Evolutionary conservation across 2,329 filamentous ascomycete genomes (phyloP).

Genomic region (Cladosporium sphaerospermum): DNA sequence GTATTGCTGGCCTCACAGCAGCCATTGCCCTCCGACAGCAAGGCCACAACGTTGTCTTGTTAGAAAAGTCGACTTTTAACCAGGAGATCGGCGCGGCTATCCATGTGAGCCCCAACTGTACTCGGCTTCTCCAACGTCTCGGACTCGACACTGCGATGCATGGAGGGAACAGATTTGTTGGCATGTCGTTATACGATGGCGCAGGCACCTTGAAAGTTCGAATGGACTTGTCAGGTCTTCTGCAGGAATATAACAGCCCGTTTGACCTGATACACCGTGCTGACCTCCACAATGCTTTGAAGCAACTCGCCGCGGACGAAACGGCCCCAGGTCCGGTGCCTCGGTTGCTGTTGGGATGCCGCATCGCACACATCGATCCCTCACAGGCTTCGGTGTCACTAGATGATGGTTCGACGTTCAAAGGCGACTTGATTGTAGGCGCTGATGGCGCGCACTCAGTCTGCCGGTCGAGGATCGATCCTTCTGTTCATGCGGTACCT

Average conservation of each 20-base stretch:
- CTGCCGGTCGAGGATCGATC: conserved; percentile 18
- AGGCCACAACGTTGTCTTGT: conserved; percentile 25
- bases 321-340: conserved; percentile 20
- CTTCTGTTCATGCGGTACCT: conserved; percentile 20
- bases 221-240: not conserved
- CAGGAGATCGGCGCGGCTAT: conserved; percentile 55
- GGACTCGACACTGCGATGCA: conserved; percentile 4
- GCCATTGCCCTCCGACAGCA: conserved; percentile 22
- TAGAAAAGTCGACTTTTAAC: conserved; percentile 47
- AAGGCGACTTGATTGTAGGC: conserved; percentile 18
- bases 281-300: conserved; percentile 25
- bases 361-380: conserved; percentile 20
- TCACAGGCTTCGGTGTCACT: conserved; percentile 20
- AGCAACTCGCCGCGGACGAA: conserved; percentile 17
- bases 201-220: conserved; percentile 7
- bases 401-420: conserved; percentile 21
- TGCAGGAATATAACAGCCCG: conserved; percentile 18
- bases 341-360: conserved; percentile 19
- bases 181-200: conserved; percentile 12
- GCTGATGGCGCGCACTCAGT: conserved; percentile 19
- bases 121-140: conserved; percentile 45
- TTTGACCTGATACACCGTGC: conserved; percentile 27
- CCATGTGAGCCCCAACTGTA: conserved; percentile 57
- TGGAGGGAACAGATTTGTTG: conserved; percentile 12
- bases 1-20: conserved; percentile 26